Evolutionary conservation across 2,329 filamentous ascomycete genomes (phyloP), one percentile per base, ranked within the genome.

Genomic region (Coleophoma eucalyptorum): DNA sequence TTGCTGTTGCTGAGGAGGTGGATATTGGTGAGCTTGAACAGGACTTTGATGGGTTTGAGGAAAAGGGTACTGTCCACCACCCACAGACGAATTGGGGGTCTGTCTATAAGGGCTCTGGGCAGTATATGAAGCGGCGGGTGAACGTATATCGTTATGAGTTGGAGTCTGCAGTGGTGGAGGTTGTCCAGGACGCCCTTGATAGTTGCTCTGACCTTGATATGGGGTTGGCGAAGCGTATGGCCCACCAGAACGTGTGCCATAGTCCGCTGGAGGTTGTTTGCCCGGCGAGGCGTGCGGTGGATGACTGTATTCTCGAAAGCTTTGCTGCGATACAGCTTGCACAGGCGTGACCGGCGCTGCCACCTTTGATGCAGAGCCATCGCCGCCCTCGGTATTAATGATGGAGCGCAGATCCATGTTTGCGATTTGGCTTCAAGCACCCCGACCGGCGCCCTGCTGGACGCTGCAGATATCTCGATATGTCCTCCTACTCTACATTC

Each of bases 321-420:
- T 45, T 31, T 62, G 60, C 16, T 55, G 56, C n/a, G 58, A 59
- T 35, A 34, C 47, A 16, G 59, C 52, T 48, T 66, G 63, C 2
- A 60, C 55, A 40, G 65, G 63, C 50, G 64, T 66, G 18, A 62
- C 59, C 34, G 65, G 65, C n/a, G 61, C 51, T 46, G 59, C 53
- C 53, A 56, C 59, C 52, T 62, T 47, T 18, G 50, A 43, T 59
- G 38, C 55, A 48, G 57, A 57, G 49, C 49, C 52, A 49, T 64
- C 62, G 15, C 59, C 63, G 51, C 59, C 62, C 55, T 67, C 64
- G 21, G 52, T 71, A 62, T 77, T 77, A 69, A 78, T 74, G 60
- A 78, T 77, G 50, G 72, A 75, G 64, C 73, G 71, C 63, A 78
- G 69, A 66, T 78, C 75, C 75, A 78, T 78, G 62, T 63, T 65